Evolutionary conservation across 176 grass and related monocot genomes (phyloP), one percentile per base, ranked within the genome.

Genomic region (Cenchrus americanus): DNA sequence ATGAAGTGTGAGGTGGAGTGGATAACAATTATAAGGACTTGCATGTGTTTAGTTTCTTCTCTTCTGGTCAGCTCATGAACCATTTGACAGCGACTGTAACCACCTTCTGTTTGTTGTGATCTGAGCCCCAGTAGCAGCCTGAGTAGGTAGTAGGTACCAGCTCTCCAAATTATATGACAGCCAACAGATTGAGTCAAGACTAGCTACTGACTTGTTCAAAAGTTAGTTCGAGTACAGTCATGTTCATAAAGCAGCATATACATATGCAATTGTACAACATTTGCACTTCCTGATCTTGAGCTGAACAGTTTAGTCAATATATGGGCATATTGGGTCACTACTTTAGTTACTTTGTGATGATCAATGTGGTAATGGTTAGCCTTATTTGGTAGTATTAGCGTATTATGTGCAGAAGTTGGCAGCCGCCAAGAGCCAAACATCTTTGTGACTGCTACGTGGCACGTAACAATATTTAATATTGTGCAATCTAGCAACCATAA

Each of bases 31-130:
- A 62, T 55, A 68, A 49, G 42, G 59, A 14, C 66, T 79, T 73
- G 74, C 84, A 79, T 79, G 79, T 90, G 84, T 46, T 73, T 43
- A 59, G n/a, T 73, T 67, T 82, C 75, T 83, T 63, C 21, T 80
- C n/a, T 81, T 80, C 50, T 70, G 30, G 52, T 70, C 18, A 23
- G 68, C 73, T 10, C 47, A 52, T 82, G 60, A 75, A 80, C 62
- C 84, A 87, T 83, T 83, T 75, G 80, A 90, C 46, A 83, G 70
- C 53, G 24, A 87, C 73, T 83, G 14, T 76, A 90, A 87, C 68
- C 62, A 76, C 84, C 80, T 82, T 77, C 69, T 18, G 13, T 73
- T 80, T 74, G 77, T 83, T 90, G 74, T 46, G 78, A 52, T 63
- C 59, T 80, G 50, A 59, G 74, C 32, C 30, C 54, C 22, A 85